Evolutionary conservation across 2,329 filamentous ascomycete genomes (phyloP), one percentile per base, ranked within the genome.

Genomic region (Lasiodiplodia hormozganensis): DNA sequence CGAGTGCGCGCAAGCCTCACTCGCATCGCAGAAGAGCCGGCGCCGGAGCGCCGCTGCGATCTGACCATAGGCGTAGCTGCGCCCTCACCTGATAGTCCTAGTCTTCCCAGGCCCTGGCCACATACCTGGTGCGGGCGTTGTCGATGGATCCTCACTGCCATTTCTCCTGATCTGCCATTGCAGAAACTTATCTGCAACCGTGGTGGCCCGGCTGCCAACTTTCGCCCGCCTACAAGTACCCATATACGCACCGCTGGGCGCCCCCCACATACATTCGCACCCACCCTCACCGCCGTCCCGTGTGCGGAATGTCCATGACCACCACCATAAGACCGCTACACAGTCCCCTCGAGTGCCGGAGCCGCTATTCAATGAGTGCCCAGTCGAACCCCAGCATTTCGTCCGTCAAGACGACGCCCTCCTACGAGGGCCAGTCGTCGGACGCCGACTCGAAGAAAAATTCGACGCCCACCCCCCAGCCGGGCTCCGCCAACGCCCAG

Each of bases 371-470:
- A 71, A 80, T 80, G 78, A 78, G 73, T 72, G 74, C 70, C 74
- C 54, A 72, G 74, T 56, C 51, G 51, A 66, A 65, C 75, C 75
- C 69, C 76, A 76, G 49, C 71, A 79, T 79, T 76, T 75, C 78
- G 64, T 73, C 71, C 49, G 71, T 77, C 66, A 79, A 78, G 71
- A 76, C 76, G 70, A 76, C 75, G 10, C 76, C 78, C 49, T 74
- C 78, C 5, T 78, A 79, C 70, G 78, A 80, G 58, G 78, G 74
- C 69, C 74, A 80, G 69, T 80, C 78, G 34, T 81, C 78, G 43
- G 78, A 75, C 68, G 79, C 77, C 28, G 78, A 80, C 65, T 75
- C 76, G 25, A 79, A 76, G 70, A 79, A 75, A 69, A 43, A 71
- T 74, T n/a, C 34, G 28, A 54, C 71, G 72, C 53, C 66, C 28